A percentile compares a stretch with the other conserved stretches of the same genome.
Evolutionary conservation across 2,329 filamentous ascomycete species (phyloP).

Genomic region (Cercospora citrullina): DNA sequence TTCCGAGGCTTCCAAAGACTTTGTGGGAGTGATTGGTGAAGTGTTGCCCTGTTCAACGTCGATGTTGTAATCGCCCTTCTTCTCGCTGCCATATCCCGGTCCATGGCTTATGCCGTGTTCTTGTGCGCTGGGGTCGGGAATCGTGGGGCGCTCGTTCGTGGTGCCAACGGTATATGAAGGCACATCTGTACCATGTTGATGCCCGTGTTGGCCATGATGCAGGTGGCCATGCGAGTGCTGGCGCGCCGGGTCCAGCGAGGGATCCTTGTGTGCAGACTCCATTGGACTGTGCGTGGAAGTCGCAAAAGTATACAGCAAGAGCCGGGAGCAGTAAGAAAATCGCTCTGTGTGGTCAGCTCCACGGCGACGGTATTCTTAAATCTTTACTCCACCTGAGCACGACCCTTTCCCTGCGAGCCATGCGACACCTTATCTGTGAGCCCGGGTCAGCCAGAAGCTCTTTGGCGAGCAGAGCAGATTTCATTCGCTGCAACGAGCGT

Average conservation of each 20-base stretch:
- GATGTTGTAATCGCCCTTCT: conserved; percentile 25
- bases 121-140: conserved; percentile 25
- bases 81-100: conserved; percentile 21
- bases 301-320: background rate
- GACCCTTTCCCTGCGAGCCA: conserved; percentile 10
- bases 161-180: conserved; percentile 26
- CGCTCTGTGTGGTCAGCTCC: conserved; percentile 5
- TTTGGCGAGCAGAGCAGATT: background rate
- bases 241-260: conserved; percentile 41
- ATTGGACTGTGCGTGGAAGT: background rate
- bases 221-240: conserved; percentile 45
- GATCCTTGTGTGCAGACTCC: conserved; percentile 32
- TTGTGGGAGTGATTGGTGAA: conserved; percentile 20
- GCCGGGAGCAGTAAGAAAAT: background rate
- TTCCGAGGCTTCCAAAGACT: conserved; percentile 19
- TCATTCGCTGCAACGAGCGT: conserved; percentile 11
- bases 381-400: conserved; percentile 8
- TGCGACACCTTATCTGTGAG: conserved; percentile 20
- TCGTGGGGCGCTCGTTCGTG: conserved; percentile 25
- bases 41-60: conserved; percentile 29
- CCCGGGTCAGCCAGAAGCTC: conserved; percentile 5
- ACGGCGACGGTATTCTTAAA: conserved; percentile 14
- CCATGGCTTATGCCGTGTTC: conserved; percentile 23
- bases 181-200: conserved; percentile 24
- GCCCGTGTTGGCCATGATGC: conserved; percentile 38